Evolutionary conservation across 495 filamentous ascomycete species (phyloP), one percentile per base, ranked within the genome.

Genomic region (Oleoguttula mirabilis): DNA sequence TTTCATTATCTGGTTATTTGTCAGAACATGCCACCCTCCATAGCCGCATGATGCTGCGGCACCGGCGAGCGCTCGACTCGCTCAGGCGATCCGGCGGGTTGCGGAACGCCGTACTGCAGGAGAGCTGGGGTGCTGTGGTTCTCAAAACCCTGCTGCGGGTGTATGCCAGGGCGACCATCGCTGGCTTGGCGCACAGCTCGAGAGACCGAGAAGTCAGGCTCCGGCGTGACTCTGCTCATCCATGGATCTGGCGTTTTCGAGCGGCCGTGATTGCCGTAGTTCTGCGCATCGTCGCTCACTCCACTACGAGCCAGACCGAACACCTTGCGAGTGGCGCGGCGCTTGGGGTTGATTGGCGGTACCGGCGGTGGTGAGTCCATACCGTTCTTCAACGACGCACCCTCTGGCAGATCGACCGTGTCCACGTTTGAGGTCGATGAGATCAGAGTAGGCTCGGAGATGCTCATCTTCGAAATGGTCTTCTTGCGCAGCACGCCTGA

Each of bases 391-490:
- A 65, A 50, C 1, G 52, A 57, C 2, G 62, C 60, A 10, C 62
- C 62, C 33, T 57, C 40, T 8, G 61, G 62, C 8, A 68, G 56
- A 22, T 60, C 52, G 20, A 68, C 47, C 1, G 60, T 63, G 46
- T 65, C 64, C 17, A 90, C 71, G 32, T 77, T 78, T 8, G 79
- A 85, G 7, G 84, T 90, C 16, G 71, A 74, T 24, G 75, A 82
- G n/a, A 88, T 60, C 42, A 93, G 80, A 0, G 72, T 82, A 0
- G 86, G 86, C 49, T 90, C 86, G 2, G 84, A 88, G 28, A 94
- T 92, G 21, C 80, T 74, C 24, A 70, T 64, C 54, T 88, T 86
- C 52, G 75, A 78, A 35, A 90, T 65, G 0, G 72, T 65, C 27
- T 74, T 74, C 65, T 85, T 90, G 41, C 59, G 66, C 4, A 53